Evolutionary conservation across 2,329 filamentous ascomycete species (phyloP).

Genomic region (Zymoseptoria pseudotritici): DNA sequence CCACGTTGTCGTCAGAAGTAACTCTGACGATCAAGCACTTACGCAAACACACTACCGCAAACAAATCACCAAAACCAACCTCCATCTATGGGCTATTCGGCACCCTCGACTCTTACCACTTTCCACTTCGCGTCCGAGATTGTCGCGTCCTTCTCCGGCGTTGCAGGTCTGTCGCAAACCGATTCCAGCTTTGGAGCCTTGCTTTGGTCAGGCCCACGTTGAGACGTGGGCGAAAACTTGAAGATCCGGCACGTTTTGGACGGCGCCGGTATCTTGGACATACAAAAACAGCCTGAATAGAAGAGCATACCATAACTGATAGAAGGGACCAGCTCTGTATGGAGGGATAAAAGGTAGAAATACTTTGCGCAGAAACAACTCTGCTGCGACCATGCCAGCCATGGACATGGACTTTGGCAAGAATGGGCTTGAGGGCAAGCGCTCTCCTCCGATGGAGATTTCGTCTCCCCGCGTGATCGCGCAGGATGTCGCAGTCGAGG

Average conservation of each 20-base stretch:
- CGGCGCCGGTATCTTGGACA: background rate
- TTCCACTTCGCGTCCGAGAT: conserved; percentile 28
- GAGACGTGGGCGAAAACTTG: conserved; percentile 41
- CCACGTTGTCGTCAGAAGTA: background rate
- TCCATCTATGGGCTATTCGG: conserved; percentile 40
- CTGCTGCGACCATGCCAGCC: conserved; percentile 21
- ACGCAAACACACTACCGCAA: background rate
- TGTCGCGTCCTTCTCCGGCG: conserved; percentile 29
- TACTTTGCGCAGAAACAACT: background rate
- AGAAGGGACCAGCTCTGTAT: background rate
- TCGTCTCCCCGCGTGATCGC: conserved; percentile 22
- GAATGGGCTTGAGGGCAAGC: conserved; percentile 21
- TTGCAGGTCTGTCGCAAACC: conserved; percentile 30
- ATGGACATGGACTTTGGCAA: conserved; percentile 29
- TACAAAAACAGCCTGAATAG: background rate
- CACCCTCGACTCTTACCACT: conserved; percentile 28
- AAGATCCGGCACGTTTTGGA: conserved; percentile 1
- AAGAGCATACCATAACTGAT: background rate
- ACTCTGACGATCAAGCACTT: conserved; percentile 7
- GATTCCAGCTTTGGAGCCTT: conserved; percentile 43
- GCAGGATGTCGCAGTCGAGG: conserved; percentile 13
- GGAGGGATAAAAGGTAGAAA: background rate
- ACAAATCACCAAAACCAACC: background rate
- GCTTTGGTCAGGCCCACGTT: conserved; percentile 38
- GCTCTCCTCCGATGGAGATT: conserved; percentile 27